A percentile compares a stretch with the other conserved stretches of the same genome.
Conservation (phyloP, 2,329 filamentous ascomycete species). For the Alternaria atra region DNA sequence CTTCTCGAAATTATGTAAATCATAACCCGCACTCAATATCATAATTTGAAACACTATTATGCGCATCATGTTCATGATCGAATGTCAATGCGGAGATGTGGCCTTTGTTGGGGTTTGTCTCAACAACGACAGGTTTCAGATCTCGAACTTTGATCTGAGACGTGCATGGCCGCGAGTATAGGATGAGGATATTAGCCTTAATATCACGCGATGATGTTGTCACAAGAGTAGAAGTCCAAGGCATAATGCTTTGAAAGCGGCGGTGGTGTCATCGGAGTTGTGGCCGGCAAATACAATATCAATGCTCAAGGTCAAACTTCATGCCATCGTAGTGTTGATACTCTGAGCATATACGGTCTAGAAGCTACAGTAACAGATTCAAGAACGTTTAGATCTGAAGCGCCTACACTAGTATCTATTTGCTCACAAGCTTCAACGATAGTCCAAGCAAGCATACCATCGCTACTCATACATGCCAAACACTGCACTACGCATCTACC, state of each 20-base stretch:
- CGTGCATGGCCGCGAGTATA: neutral
- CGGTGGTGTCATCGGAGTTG: conserved; percentile 1
- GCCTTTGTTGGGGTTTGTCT: conserved; percentile 2
- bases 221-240: neutral
- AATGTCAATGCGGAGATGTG: conserved; percentile 1
- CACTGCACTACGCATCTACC: neutral
- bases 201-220: neutral
- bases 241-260: neutral
- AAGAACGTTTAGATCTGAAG: neutral
- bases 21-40: conserved; percentile 2
- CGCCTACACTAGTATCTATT: neutral
- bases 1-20: conserved; percentile 2
- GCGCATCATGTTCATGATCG: neutral
- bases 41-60: conserved; percentile 12
- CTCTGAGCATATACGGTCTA: neutral
- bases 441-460: neutral
- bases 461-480: neutral
- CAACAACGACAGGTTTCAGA: conserved; percentile 13
- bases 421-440: too few relatives aligned
- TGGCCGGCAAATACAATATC: neutral
- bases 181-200: neutral
- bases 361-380: neutral
- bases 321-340: neutral
- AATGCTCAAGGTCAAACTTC: neutral
- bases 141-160: conserved; percentile 8